phyloP scores from a whole-genome alignment of 2,329 filamentous ascomycete genomes.

The Fusarium pseudoanthophilum region DNA sequence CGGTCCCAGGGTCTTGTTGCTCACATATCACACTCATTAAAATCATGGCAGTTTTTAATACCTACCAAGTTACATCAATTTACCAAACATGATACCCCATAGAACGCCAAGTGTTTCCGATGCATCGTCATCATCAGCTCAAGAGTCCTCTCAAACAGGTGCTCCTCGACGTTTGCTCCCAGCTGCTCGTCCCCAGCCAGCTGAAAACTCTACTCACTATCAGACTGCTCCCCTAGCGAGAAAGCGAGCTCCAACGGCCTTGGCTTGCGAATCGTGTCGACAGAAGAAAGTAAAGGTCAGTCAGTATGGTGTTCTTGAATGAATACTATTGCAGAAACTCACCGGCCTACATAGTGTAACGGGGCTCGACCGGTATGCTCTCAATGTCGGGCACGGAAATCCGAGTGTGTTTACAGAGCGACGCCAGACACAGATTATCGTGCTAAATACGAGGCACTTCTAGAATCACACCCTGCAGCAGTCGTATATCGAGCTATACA shows the following conservation, averaged over 20 bases:
- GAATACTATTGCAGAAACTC: not conserved
- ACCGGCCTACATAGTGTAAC: not conserved
- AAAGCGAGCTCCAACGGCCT: not conserved
- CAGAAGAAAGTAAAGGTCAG: constrained; percentile 2
- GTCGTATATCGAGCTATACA: constrained; percentile 1
- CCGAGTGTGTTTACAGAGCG: not conserved
- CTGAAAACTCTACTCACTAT: not conserved
- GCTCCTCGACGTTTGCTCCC: not conserved
- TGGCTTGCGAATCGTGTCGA: constrained; percentile 6
- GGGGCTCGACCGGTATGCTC: not conserved
- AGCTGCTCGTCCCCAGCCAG: not conserved
- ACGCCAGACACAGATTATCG: not conserved
- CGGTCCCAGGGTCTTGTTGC: accelerated
- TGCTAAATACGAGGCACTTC: not conserved
- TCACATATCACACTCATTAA: not conserved
- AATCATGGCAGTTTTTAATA: not conserved
- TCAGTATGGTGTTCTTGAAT: too few species aligned
- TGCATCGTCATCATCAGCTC: not conserved
- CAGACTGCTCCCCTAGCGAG: not conserved
- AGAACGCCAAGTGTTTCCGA: not conserved
- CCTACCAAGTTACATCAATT: not conserved
- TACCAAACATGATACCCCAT: not conserved
- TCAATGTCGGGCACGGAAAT: not conserved
- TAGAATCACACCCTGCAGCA: constrained; percentile 1
- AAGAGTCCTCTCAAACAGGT: accelerated